These are phyloP conservation scores for Epichloe bromicola DNA, from an alignment of 2,329 filamentous ascomycete species.

Conservation along the genomic window DNA sequence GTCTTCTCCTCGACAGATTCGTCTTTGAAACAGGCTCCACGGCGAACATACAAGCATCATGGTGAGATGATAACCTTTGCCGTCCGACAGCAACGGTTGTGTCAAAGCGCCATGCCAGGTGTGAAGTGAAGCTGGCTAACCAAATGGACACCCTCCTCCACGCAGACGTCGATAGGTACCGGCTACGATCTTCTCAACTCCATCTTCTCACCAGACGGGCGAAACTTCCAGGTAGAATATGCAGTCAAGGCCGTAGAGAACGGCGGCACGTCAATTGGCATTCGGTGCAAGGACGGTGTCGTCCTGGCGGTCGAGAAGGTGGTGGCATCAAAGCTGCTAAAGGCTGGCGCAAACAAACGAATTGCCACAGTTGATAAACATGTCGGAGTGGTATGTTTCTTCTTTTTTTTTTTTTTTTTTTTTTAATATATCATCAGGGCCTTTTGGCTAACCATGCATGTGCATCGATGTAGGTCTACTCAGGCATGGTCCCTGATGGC, in stretches of 20 bases:
- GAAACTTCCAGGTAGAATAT: constrained; percentile 99
- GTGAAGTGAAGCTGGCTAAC: constrained; percentile 5
- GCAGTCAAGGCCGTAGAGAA: constrained; percentile 98
- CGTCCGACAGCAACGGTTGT: not conserved
- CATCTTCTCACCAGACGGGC: constrained; percentile 96
- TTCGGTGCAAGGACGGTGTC: constrained; percentile 93
- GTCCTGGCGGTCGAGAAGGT: constrained; percentile 96
- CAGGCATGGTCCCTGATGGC: constrained; percentile 87
- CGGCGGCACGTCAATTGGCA: constrained; percentile 89
- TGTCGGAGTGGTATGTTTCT: constrained; percentile 66
- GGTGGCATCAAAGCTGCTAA: constrained; percentile 86
- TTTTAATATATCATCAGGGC: no score
- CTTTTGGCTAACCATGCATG: not conserved
- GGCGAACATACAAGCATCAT: constrained; percentile 7
- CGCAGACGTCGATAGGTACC: constrained; percentile 95
- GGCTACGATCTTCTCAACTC: constrained; percentile 99
- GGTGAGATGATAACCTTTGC: constrained; percentile 9
- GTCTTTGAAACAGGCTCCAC: not conserved
- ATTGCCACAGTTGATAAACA: constrained; percentile 93
- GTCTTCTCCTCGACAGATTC: not conserved
- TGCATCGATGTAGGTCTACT: constrained; percentile 58
- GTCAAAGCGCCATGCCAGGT: not conserved
- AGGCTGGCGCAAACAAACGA: constrained; percentile 89
- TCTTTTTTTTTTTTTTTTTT: not conserved
- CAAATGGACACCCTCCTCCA: not conserved